phyloP scores from a whole-genome alignment of 2,329 filamentous ascomycete species.

The Aspergillus transmontanensis region DNA sequence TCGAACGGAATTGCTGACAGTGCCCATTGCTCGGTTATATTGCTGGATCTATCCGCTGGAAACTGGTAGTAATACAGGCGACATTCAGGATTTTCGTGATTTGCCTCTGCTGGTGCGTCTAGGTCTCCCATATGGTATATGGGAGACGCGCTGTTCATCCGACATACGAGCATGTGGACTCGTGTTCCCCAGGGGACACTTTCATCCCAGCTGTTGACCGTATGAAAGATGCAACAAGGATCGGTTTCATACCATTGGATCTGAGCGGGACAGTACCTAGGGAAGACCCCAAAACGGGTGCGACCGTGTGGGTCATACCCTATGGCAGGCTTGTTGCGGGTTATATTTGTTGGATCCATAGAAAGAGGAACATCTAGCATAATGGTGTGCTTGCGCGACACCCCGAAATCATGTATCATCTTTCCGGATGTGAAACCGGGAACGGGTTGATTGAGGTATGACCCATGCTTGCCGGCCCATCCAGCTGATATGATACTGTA shows the following conservation, averaged over 20 bases:
- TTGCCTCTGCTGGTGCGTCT: constrained; percentile 54
- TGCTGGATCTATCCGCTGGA: constrained; percentile 9
- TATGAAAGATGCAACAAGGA: constrained; percentile 71
- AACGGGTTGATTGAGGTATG: constrained; percentile 55
- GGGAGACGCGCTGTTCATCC: constrained; percentile 66
- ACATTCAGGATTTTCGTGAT: constrained; percentile 56
- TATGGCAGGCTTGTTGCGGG: constrained; percentile 50
- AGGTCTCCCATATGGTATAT: constrained; percentile 68
- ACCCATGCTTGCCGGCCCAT: constrained; percentile 18
- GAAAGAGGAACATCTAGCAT: constrained; percentile 71
- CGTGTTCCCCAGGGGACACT: constrained; percentile 34
- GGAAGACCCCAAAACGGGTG: constrained; percentile 70
- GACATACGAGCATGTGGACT: constrained; percentile 67
- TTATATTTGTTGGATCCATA: constrained; percentile 59
- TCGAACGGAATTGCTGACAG: constrained; percentile 68
- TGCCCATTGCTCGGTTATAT: constrained; percentile 65
- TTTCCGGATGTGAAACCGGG: constrained; percentile 65
- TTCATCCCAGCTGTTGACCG: constrained; percentile 70
- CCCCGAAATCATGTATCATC: constrained; percentile 78
- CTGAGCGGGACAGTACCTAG: constrained; percentile 58
- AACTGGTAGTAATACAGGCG: constrained; percentile 72
- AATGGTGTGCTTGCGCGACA: constrained; percentile 63
- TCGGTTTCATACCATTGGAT: constrained; percentile 70
- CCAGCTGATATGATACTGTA: constrained; percentile 61
- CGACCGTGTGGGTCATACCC: constrained; percentile 60